Evolutionary conservation across 306 rosid genomes (phyloP).

Genomic region (Begonia peltatifolia): DNA sequence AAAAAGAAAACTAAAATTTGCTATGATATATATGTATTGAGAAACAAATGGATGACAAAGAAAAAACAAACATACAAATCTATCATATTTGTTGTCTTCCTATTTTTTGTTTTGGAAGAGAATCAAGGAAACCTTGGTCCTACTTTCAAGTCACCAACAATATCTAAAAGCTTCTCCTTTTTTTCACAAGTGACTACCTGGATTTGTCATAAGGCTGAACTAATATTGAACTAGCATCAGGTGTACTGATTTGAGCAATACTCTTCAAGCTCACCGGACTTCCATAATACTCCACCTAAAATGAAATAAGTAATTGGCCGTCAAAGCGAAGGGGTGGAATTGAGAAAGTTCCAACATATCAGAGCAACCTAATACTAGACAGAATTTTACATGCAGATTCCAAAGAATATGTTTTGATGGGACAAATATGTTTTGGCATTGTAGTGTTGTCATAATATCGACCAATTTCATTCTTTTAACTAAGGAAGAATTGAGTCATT

Average conservation of each 20-base stretch:
- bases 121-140: too few relatives aligned
- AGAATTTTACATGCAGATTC: not conserved
- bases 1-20: too few relatives aligned
- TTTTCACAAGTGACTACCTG: slow-evolving; percentile 30
- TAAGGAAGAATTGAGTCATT: not conserved
- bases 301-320: slow-evolving; percentile 2
- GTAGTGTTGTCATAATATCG: not conserved
- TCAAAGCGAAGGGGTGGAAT: not conserved
- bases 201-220: slow-evolving; percentile 90
- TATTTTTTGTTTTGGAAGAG: too few relatives aligned
- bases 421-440: too few relatives aligned
- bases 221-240: slow-evolving; percentile 76
- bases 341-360: too few relatives aligned
- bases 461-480: not conserved
- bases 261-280: slow-evolving; percentile 84
- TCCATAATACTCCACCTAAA: slow-evolving; percentile 95
- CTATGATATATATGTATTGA: too few relatives aligned
- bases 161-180: not conserved
- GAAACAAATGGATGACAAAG: too few relatives aligned
- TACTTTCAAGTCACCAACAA: not conserved
- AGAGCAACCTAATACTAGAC: not conserved
- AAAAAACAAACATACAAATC: too few relatives aligned
- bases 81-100: too few relatives aligned
- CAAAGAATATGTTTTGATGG: not conserved
- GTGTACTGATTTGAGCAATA: slow-evolving; percentile 93